These are phyloP conservation scores for Capsella bursapastoris DNA, from an alignment of 345 rosid species.

Conservation along the genomic window DNA sequence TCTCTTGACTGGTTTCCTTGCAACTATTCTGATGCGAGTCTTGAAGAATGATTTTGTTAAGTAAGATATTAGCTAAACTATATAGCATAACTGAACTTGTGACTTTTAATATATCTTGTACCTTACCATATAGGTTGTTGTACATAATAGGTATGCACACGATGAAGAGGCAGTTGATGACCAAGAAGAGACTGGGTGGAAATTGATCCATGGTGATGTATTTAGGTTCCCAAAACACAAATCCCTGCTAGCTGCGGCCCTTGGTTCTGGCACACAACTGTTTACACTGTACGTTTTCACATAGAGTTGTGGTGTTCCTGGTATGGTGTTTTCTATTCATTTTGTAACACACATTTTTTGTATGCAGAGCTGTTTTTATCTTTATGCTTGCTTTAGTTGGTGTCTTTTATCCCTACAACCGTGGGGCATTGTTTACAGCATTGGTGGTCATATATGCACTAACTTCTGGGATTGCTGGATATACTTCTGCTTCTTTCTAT, in stretches of 20 bases:
- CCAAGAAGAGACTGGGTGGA: conserved; percentile 66
- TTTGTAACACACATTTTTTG: conserved; percentile 7
- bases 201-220: conserved; percentile 51
- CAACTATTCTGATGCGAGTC: conserved; percentile 63
- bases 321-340: conserved; percentile 10
- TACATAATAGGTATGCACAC: conserved; percentile 50
- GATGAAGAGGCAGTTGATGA: conserved; percentile 68
- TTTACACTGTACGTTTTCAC: conserved; percentile 53
- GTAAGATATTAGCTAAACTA: conserved; percentile 43
- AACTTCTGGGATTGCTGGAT: conserved; percentile 65
- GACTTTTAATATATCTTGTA: conserved; percentile 1
- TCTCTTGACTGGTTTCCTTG: conserved; percentile 66
- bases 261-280: conserved; percentile 63
- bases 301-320: background rate
- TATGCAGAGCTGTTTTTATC: conserved; percentile 53
- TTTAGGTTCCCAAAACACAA: conserved; percentile 57
- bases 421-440: conserved; percentile 63
- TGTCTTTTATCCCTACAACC: conserved; percentile 65
- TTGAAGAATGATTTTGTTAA: conserved; percentile 64
- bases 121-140: background rate
- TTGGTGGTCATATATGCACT: conserved; percentile 68
- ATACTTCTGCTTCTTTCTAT: conserved; percentile 59
- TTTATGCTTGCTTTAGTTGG: conserved; percentile 63
- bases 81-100: background rate
- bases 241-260: conserved; percentile 57